phyloP scores from a whole-genome alignment of 352 stramenopile genomes.

The Saprolegnia diclina region DNA sequence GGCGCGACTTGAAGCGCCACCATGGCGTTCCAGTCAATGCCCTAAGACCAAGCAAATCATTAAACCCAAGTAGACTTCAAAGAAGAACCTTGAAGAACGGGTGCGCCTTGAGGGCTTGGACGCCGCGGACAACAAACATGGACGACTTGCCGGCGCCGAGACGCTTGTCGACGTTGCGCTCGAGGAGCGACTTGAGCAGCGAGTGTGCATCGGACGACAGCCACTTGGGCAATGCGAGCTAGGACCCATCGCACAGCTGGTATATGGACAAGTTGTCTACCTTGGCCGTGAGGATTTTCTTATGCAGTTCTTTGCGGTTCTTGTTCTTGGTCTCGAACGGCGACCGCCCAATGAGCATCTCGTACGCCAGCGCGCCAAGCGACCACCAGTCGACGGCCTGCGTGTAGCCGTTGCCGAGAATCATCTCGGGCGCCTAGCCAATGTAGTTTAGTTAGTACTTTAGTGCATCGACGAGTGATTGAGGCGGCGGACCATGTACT shows the following conservation, averaged over 20 bases:
- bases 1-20: conserved; percentile 85
- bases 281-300: conserved; percentile 74
- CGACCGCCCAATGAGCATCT: conserved; percentile 74
- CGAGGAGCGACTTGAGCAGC: conserved; percentile 93
- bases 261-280: conserved; percentile 28
- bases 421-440: conserved; percentile 57
- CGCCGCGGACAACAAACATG: conserved; percentile 97
- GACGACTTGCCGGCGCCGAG: conserved; percentile 91
- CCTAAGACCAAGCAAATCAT: conserved; percentile 31
- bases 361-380: conserved; percentile 64
- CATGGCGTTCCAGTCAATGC: conserved; percentile 91
- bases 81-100: conserved; percentile 87
- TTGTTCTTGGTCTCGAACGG: conserved; percentile 77
- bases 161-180: conserved; percentile 93
- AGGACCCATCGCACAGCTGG: no score
- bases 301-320: conserved; percentile 61
- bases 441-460: no score
- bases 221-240: conserved; percentile 75
- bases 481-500: conserved; percentile 57
- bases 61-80: no score
- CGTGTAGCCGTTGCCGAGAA: conserved; percentile 76
- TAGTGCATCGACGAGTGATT: neutral
- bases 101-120: conserved; percentile 92
- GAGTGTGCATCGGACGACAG: conserved; percentile 87
- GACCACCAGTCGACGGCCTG: conserved; percentile 83